phyloP scores from a whole-genome alignment of 2,329 filamentous ascomycete species.

The Fusarium musae region DNA sequence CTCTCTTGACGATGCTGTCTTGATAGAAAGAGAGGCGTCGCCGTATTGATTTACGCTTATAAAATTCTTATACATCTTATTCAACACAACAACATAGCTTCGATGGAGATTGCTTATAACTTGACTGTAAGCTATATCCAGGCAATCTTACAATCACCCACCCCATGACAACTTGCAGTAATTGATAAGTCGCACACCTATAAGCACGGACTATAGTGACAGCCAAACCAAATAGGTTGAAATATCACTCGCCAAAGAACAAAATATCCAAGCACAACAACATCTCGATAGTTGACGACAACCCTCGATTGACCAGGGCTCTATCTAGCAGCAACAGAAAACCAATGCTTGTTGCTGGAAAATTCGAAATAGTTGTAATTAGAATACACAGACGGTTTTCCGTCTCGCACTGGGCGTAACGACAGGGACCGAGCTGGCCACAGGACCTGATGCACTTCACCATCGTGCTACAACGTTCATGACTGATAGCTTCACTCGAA shows the following conservation, averaged over 20 bases:
- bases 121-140: not conserved
- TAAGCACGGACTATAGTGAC: not conserved
- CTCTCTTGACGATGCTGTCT: not conserved
- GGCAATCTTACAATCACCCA: not conserved
- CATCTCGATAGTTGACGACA: no score
- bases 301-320: not conserved
- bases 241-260: not conserved
- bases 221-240: not conserved
- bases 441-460: not conserved
- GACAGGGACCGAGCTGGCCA: not conserved
- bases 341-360: not conserved
- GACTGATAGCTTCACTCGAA: not conserved
- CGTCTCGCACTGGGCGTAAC: not conserved
- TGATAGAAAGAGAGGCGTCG: not conserved
- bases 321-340: not conserved
- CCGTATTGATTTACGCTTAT: no score
- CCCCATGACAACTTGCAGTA: not conserved
- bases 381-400: no score
- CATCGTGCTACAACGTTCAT: not conserved
- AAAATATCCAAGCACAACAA: not conserved
- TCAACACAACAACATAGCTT: accelerated
- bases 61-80: not conserved
- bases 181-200: accelerated
- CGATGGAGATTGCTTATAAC: accelerated
- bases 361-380: not conserved